A percentile compares a stretch with the other conserved stretches of the same genome.
Evolutionary conservation across 345 rosid species (phyloP).

Genomic region (Odontarrhena argentea): DNA sequence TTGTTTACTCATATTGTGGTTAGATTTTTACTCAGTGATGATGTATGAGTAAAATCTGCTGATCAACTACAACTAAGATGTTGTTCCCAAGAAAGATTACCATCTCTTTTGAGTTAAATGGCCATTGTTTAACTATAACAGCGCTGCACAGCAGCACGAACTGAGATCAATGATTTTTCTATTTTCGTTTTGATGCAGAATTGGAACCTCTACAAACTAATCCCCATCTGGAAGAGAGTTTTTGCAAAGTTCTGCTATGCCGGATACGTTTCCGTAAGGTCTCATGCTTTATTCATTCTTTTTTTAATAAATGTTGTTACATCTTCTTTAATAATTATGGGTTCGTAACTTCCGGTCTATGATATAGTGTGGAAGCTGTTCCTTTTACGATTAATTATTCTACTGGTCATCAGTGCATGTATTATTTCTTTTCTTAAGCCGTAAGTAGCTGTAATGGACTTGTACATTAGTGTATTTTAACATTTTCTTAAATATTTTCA

Average conservation of each 20-base stretch:
- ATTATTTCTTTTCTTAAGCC: slow-evolving; percentile 7
- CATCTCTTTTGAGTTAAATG: slow-evolving; percentile 10
- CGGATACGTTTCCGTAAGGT: slow-evolving; percentile 99
- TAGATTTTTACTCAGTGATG: background rate
- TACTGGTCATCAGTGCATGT: slow-evolving; percentile 6
- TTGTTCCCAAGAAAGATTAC: background rate
- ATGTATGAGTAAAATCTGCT: slow-evolving; percentile 6
- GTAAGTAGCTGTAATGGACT: slow-evolving; percentile 1
- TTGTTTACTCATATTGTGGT: slow-evolving; percentile 15
- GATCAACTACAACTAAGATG: background rate
- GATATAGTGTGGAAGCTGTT: slow-evolving; percentile 18
- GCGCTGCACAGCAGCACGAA: slow-evolving; percentile 16
- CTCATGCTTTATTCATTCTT: slow-evolving; percentile 61
- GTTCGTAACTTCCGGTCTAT: slow-evolving; percentile 14
- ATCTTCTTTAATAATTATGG: background rate
- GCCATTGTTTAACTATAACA: slow-evolving; percentile 9
- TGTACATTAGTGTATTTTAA: slow-evolving; percentile 30
- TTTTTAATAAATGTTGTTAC: slow-evolving; percentile 21
- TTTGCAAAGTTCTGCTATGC: slow-evolving; percentile 86
- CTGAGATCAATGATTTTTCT: slow-evolving; percentile 4
- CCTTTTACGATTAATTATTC: background rate
- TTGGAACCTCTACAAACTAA: slow-evolving; percentile 78
- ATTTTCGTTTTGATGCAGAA: slow-evolving; percentile 55
- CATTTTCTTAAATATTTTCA: slow-evolving; percentile 47
- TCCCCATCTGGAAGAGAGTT: slow-evolving; percentile 76